Evolutionary conservation across 306 rosid species (phyloP), one percentile per base, ranked within the genome.

Genomic region (Macrotyloma uniflorum): DNA sequence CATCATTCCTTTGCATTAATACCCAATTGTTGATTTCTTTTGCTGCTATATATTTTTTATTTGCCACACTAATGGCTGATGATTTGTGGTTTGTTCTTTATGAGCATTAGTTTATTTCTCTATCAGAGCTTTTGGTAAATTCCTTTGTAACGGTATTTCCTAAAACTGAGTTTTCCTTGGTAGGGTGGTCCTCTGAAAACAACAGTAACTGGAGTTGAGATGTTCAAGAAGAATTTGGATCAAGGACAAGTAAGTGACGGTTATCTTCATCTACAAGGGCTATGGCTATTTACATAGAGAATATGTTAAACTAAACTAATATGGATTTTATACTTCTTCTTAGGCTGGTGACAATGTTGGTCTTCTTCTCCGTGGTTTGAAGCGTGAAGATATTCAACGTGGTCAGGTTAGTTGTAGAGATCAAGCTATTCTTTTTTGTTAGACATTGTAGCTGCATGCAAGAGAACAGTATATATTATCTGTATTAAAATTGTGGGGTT

Each of bases 261-360:
- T 64, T 67, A 70, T 70, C 51, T 66, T 32, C 75, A 24, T 71
- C 54, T 70, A 49, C 38, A 22, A 38, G 19, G 47, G 47, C 16
- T 81, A 66, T 55, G n/a, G 46, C 24, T 81, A 70, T 55, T 83
- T n/a, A 12, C 65, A 30, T 33, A 14, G n/a, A 62, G 53, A 65
- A 65, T 51, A 42, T 58, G 14, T 64, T 47, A 51, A 57, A 62
- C 59, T 82, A 66, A 83, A 62, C 59, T 82, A 66, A 83, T 64
- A 28, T 67, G 78, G 68, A 59, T 69, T 80, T 84, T 49, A 14
- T 49, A 70, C 66, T 46, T 86, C 77, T 63, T 50, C 26, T 28
- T 66, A 96, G 99, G 98, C 99, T 2, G 98, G 98, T 86, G 98
- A 96, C 78, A 96, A 96, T 26, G 99, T 96, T 74, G 98, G 99